Percentiles rank a stretch among this genome's conserved stretches.
Conservation (phyloP, 306 rosid species). For the Albizia julibrissin region DNA sequence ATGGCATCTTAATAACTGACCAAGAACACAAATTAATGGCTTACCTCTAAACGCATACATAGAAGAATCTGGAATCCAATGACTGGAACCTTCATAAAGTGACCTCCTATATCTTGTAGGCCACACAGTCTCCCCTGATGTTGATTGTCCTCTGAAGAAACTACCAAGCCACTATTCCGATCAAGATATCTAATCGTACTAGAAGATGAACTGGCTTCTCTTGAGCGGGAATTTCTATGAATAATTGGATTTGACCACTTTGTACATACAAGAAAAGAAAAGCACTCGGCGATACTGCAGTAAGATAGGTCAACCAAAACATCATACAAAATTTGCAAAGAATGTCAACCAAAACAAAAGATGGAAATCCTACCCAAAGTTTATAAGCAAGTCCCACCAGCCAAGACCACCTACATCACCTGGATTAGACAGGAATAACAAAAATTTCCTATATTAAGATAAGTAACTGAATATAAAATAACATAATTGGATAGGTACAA, state of each 20-base stretch:
- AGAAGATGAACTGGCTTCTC: slow-evolving; percentile 85
- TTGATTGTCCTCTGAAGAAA: slow-evolving; percentile 77
- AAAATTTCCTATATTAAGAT: slow-evolving; percentile 13
- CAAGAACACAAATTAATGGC: slow-evolving; percentile 34
- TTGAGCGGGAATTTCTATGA: slow-evolving; percentile 64
- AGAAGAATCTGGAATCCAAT: slow-evolving; percentile 86
- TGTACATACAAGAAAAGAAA: slow-evolving; percentile 97
- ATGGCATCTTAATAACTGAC: slow-evolving; percentile 22
- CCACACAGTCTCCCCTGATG: slow-evolving; percentile 69
- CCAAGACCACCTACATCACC: slow-evolving; percentile 92
- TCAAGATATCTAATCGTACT: slow-evolving; percentile 80
- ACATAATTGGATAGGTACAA: neutral
- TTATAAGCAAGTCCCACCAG: slow-evolving; percentile 99
- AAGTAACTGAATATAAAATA: slow-evolving; percentile 25
- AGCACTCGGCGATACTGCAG: slow-evolving; percentile 93
- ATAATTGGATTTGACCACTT: slow-evolving; percentile 98
- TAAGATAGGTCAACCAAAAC: slow-evolving; percentile 33
- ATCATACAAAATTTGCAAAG: slow-evolving; percentile 27
- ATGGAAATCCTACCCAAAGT: slow-evolving; percentile 69
- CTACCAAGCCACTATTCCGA: slow-evolving; percentile 76
- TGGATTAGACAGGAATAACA: slow-evolving; percentile 41
- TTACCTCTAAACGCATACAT: slow-evolving; percentile 94
- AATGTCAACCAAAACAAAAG: slow-evolving; percentile 25
- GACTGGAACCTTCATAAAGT: slow-evolving; percentile 86
- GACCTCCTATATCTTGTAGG: slow-evolving; percentile 97